Evolutionary conservation across 805 yeast species (phyloP), one percentile per base, ranked within the genome.

Genomic region (Schizosaccharomyces osmophilus): DNA sequence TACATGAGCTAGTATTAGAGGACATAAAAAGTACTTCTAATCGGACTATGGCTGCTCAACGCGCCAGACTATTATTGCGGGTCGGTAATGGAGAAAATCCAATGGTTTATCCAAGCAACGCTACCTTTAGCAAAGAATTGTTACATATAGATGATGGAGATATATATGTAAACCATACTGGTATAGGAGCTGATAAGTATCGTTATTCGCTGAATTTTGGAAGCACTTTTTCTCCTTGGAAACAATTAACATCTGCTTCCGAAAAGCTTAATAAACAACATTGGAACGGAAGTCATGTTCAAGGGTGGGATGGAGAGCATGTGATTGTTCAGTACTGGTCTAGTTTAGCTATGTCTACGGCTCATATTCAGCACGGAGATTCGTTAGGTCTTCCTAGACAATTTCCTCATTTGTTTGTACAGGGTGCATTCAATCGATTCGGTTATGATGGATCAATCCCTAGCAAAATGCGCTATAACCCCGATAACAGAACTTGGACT

Each of bases 261-360:
- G 26, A 32, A 36, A 24, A 24, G n/a, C 42, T 57, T n/a, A 17
- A 19, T 5, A 57, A 57, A 31, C 59, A 15, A 5, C 24, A 17
- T 24, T 57, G 59, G 59, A 57, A 32, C 19, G 59, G 59, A n/a
- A 57, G 42, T 57, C 22, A 32, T n/a, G n/a, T 32, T 5, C 59
- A 57, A 39, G 22, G 19, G 2, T 57, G 59, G 59, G 59, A 57
- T 26, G 59, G 59, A 15, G 42, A 36, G 8, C 59, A 57, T 31
- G 15, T 57, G 8, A 36, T 36, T 31, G 59, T 57, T 26, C 59
- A 57, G 32, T 57, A 57, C 13, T 57, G 59, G 59, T 32, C 45
- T 19, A 57, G 26, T 11, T 5, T 57, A 17, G 59, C 42, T 19
- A n/a, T 39, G 24, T 36, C 45, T 39, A 57, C 24, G 2, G 45